phyloP scores from a whole-genome alignment of 345 rosid species.

The Eucalyptus microcorys region DNA sequence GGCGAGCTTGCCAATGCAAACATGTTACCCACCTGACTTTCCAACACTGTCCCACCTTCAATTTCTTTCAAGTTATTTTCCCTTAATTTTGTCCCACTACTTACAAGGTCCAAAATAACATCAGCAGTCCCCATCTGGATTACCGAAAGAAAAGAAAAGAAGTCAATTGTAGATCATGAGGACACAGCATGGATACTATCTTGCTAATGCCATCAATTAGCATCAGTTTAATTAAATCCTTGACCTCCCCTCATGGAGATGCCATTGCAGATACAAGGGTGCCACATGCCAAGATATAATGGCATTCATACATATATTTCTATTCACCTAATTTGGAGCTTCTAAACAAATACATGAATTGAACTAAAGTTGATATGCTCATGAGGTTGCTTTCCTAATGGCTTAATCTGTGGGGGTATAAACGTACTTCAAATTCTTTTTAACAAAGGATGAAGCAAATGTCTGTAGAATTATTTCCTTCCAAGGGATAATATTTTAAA shows the following conservation, averaged over 20 bases:
- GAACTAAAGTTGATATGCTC: neutral
- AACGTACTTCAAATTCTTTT: neutral
- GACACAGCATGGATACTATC: neutral
- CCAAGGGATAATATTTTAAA: neutral
- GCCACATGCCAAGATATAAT: neutral
- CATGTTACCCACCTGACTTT: conserved; percentile 92
- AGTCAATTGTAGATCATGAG: neutral
- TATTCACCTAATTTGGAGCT: too few species aligned
- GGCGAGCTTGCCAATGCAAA: neutral
- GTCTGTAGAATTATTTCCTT: neutral
- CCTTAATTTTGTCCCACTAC: conserved; percentile 87
- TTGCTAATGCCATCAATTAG: neutral
- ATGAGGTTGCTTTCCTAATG: neutral
- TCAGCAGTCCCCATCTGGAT: conserved; percentile 93
- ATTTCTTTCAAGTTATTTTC: conserved; percentile 96
- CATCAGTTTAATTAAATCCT: neutral
- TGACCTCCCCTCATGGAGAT: neutral
- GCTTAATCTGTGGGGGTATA: neutral
- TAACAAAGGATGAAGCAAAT: neutral
- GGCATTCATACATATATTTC: neutral
- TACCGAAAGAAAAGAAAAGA: neutral
- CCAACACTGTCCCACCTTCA: conserved; percentile 75
- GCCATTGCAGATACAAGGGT: neutral
- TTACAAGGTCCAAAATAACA: conserved; percentile 95
- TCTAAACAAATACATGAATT: neutral